Base-by-base conservation (phyloP, 2,329 filamentous ascomycete species). In the Amauroascus verrucosus region DNA sequence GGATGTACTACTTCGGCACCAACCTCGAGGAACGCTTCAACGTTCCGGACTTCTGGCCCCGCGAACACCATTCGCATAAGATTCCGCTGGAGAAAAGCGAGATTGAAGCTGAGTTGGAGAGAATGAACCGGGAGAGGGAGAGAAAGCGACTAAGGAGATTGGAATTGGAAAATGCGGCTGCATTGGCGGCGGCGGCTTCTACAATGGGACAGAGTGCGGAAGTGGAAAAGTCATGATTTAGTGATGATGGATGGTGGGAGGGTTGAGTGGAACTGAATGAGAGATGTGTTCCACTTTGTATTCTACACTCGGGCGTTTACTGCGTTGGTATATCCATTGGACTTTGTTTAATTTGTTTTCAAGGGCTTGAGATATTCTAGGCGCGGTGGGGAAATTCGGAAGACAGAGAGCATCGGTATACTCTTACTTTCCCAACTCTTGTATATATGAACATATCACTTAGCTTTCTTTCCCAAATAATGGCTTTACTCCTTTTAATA, bases 1-100 rank as follows among this genome's bases (percentile, higher is more conserved):
- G 93, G 77, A 98, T 98, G 93, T 97, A 94, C 78, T 98, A 98
- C 77, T 98, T 97, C 71, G 93, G 93, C 67, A 95, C 90, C 54
- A 98, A 98, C 71, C 87, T 98, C 67, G 93, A 98, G 72, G 80
- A 85, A 61, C 85, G 88, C 59, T 98, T 98, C 76, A 75, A 80
- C 46, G 88, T 97, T 1, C 83, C 86, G 20, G 86, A 85, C 54
- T 98, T 98, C 77, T 98, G 93, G 93, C 93, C 93, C 26, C 88
- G 84, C 64, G 77, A 71, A 7, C 70, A 72, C 56, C 72, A 76
- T 57, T 77, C 75, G 58, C 74, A 77, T 58, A 71, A 70, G 50
- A 77, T 79, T n/a, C 76, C 77, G 0, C 61, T 73, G 18, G 75
- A 77, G 43, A 75, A 72, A 11, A 74, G 76, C 24, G 72, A 77